These are phyloP conservation scores for Heliocybe sulcata DNA, from an alignment of 1,284 basidiomycete genomes.

Conservation along the genomic window DNA sequence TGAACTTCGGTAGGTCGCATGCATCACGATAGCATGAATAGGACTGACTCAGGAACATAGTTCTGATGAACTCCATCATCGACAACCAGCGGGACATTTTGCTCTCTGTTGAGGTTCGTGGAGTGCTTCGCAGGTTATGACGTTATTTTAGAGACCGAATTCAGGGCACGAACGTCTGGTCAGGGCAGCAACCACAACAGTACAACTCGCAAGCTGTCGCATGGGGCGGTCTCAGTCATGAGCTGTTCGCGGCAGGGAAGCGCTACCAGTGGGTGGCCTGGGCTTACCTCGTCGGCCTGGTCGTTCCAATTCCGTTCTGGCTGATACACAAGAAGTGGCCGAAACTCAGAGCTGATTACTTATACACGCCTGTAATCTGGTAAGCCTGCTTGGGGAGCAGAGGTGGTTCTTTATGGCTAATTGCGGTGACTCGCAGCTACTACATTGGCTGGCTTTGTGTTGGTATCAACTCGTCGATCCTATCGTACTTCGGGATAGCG, in stretches of 20 bases:
- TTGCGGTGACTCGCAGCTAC: neutral
- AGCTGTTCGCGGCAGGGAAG: constrained; percentile 29
- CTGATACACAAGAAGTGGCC: constrained; percentile 28
- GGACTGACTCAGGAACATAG: neutral
- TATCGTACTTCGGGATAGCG: constrained; percentile 19
- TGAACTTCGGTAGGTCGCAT: constrained; percentile 15
- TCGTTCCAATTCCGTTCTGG: constrained; percentile 31
- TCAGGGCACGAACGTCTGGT: constrained; percentile 36
- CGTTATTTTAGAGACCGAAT: constrained; percentile 28
- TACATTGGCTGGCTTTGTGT: constrained; percentile 14
- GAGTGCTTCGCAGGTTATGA: constrained; percentile 14
- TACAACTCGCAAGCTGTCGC: constrained; percentile 33
- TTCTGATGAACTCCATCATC: constrained; percentile 42
- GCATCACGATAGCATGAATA: neutral
- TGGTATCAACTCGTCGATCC: constrained; percentile 16
- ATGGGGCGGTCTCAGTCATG: constrained; percentile 39
- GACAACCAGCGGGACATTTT: constrained; percentile 38
- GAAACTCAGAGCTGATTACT: constrained; percentile 24
- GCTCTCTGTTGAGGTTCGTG: constrained; percentile 23
- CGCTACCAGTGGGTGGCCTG: constrained; percentile 30
- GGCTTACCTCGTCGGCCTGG: constrained; percentile 28
- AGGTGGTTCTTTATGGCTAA: neutral
- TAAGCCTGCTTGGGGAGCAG: constrained; percentile 8
- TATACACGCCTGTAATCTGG: constrained; percentile 26
- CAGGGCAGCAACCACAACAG: constrained; percentile 26